These are phyloP conservation scores for Phylloporus arenicola DNA, from an alignment of 768 basidiomycete genomes.

Conservation along the genomic window DNA sequence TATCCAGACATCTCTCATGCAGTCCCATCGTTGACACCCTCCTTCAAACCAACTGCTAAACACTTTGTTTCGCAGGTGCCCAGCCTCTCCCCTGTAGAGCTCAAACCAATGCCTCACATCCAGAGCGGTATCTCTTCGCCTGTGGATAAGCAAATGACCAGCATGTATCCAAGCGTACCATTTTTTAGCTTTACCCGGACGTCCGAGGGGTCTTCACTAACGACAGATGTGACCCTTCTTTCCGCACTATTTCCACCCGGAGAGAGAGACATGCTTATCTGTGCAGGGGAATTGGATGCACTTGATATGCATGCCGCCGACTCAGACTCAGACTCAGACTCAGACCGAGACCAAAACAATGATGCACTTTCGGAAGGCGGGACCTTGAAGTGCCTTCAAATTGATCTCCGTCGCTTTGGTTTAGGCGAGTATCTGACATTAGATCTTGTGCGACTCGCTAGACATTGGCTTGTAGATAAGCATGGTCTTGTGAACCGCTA, in stretches of 20 bases:
- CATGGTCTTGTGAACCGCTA: constrained; percentile 75
- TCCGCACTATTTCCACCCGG: constrained; percentile 65
- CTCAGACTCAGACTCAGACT: constrained; percentile 33
- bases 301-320: constrained; percentile 37
- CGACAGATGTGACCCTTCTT: constrained; percentile 62
- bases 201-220: constrained; percentile 69
- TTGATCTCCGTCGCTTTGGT: constrained; percentile 68
- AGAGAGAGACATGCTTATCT: constrained; percentile 71
- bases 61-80: constrained; percentile 33
- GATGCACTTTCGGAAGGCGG: constrained; percentile 32
- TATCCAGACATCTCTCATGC: constrained; percentile 37
- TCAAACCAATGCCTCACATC: constrained; percentile 6
- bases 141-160: constrained; percentile 11
- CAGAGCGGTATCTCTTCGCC: constrained; percentile 10
- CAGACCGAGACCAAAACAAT: constrained; percentile 36
- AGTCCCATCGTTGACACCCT: constrained; percentile 24
- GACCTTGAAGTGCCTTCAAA: constrained; percentile 63
- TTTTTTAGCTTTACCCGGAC: constrained; percentile 81
- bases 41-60: constrained; percentile 36
- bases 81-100: constrained; percentile 26
- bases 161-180: constrained; percentile 36
- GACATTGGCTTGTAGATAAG: constrained; percentile 47
- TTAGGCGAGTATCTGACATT: constrained; percentile 42
- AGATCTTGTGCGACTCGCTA: not conserved
- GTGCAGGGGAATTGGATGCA: constrained; percentile 61